These are phyloP conservation scores for Xylariales sp. DNA, from an alignment of 2,329 filamentous ascomycete species.

Conservation along the genomic window DNA sequence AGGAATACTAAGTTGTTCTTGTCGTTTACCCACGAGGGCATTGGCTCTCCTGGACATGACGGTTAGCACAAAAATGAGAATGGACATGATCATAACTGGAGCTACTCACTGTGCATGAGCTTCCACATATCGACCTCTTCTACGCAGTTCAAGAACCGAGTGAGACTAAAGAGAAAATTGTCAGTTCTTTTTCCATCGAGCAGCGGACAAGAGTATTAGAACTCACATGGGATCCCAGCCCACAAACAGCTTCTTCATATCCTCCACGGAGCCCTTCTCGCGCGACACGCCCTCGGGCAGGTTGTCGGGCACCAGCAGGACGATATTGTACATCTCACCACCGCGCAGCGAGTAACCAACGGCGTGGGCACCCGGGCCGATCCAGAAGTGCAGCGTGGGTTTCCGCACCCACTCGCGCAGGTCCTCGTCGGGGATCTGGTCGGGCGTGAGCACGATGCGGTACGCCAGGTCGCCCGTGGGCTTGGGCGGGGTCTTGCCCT, in stretches of 20 bases:
- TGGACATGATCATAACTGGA: too few relatives aligned
- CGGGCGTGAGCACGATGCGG: conserved; percentile 50
- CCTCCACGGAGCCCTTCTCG: conserved; percentile 48
- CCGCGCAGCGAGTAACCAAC: conserved; percentile 59
- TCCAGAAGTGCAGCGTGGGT: conserved; percentile 56
- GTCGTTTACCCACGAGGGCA: conserved; percentile 51
- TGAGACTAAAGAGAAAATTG: too few relatives aligned
- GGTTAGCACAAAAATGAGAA: too few relatives aligned
- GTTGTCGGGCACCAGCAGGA: conserved; percentile 61
- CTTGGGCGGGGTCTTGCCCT: conserved; percentile 41
- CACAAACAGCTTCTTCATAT: conserved; percentile 56
- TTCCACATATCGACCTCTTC: conserved; percentile 65
- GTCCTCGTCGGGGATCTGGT: conserved; percentile 46
- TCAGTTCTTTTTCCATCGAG: too few relatives aligned
- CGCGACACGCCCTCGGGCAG: conserved; percentile 49
- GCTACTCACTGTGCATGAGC: conserved; percentile 48
- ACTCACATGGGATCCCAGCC: conserved; percentile 67
- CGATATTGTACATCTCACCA: conserved; percentile 60
- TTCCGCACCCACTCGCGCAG: conserved; percentile 48
- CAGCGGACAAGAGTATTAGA: too few relatives aligned
- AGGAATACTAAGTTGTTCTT: conserved; percentile 45
- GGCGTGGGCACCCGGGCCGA: conserved; percentile 56
- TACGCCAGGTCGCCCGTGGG: conserved; percentile 64
- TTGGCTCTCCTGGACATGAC: conserved; percentile 40
- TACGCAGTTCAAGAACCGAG: conserved; percentile 41